Percentiles rank a stretch among this genome's conserved stretches.
These are phyloP conservation scores for Dovyalis caffra DNA, from an alignment of 345 rosid species.

Conservation along the genomic window DNA sequence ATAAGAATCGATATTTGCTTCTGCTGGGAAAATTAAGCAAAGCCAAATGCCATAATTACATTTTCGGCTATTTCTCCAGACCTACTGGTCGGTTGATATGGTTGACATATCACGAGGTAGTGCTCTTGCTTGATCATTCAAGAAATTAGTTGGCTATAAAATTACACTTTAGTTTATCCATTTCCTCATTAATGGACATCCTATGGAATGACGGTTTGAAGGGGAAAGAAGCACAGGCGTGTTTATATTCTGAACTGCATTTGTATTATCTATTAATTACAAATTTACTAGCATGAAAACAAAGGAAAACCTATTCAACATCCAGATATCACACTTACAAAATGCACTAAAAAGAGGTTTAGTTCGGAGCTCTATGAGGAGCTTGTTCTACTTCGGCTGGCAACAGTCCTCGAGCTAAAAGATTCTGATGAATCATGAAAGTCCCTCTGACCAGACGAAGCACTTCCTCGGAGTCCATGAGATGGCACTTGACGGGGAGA, in stretches of 20 bases:
- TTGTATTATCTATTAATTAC: neutral
- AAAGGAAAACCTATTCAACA: neutral
- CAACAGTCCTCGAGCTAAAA: conserved; percentile 23
- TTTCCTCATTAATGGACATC: neutral
- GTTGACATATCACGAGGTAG: too few species aligned
- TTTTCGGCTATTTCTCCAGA: too few species aligned
- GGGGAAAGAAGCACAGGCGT: neutral
- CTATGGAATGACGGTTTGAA: too few species aligned
- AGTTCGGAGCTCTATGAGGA: conserved; percentile 19
- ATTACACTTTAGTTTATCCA: too few species aligned
- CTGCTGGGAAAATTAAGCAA: too few species aligned
- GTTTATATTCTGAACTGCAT: too few species aligned
- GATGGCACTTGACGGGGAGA: conserved; percentile 37
- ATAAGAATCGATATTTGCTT: too few species aligned
- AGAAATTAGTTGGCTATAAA: too few species aligned
- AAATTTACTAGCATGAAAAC: neutral
- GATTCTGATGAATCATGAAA: conserved; percentile 34
- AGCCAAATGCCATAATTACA: too few species aligned
- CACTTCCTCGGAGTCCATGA: conserved; percentile 20
- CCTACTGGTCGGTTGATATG: too few species aligned
- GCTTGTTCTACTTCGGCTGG: conserved; percentile 56
- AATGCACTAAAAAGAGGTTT: conserved; percentile 6
- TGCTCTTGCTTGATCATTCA: too few species aligned
- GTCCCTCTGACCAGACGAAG: conserved; percentile 34
- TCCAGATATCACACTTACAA: conserved; percentile 22